Evolutionary conservation across 2,329 filamentous ascomycete genomes (phyloP), one percentile per base, ranked within the genome.

Genomic region (Lecanicillium sp.): DNA sequence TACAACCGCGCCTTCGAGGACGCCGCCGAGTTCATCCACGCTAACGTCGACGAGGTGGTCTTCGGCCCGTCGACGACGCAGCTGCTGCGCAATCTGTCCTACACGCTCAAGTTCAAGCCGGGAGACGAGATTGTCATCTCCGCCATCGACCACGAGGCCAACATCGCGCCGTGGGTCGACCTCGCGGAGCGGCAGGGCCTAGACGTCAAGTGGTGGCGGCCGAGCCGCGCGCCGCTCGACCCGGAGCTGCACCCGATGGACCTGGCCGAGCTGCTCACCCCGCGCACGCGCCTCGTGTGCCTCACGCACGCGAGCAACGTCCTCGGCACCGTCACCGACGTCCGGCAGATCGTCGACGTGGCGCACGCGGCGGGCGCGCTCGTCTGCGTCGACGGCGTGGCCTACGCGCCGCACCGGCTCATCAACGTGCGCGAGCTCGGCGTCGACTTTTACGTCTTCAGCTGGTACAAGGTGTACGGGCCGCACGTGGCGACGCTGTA

Each of bases 391-490:
- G 87, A 91, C 63, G 86, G 81, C 2, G 87, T 90, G 0, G 83
- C 85, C 3, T 88, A 81, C 58, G 86, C 86, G 0, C 87, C 87
- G 0, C 87, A 91, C 62, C 73, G 85, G 4, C 70, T 70, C 7
- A 66, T 91, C 10, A 83, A 91, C 60, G 83, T 90, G 4, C 72
- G 78, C 53, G 78, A 68, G 0, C 70, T 88, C 0, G 85, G 76
- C 1, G 83, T 85, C 0, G 87, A 91, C 60, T 83, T 90, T 55
- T 91, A 90, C 62, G 67, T 74, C n/a, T 88, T 90, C 60, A 83
- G 76, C 0, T 90, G 86, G 86, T 90, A 90, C 67, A 91, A 91
- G 62, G 79, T 90, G 2, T 90, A 86, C 59, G 87, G 86, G 0
- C 86, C 87, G 1, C 87, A 90, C 55, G 72, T 90, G 1, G 75